Conservation (phyloP, 306 rosid genomes). For the Macrotyloma uniflorum region DNA sequence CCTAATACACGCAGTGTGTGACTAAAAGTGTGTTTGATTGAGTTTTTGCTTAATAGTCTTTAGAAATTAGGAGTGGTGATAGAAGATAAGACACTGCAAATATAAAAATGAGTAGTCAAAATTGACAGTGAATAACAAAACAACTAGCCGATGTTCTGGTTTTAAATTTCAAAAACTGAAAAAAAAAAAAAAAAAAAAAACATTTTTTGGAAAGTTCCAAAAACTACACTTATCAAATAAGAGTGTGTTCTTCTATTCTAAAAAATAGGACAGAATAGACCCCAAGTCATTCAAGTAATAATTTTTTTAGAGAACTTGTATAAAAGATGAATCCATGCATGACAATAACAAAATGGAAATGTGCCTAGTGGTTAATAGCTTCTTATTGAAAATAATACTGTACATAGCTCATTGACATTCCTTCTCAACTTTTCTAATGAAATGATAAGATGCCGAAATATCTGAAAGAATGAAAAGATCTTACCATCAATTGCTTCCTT, state of each 20-base stretch:
- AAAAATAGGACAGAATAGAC: neutral
- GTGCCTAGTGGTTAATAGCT: neutral
- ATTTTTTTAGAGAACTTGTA: neutral
- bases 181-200: too few relatives aligned
- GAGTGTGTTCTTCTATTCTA: neutral
- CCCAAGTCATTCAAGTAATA: neutral
- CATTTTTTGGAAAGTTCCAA: neutral
- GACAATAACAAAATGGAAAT: neutral
- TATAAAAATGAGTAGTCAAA: neutral
- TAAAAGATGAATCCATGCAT: neutral
- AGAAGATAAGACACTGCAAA: neutral
- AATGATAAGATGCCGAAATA: constrained; percentile 14
- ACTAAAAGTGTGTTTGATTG: neutral
- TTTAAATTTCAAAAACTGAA: neutral
- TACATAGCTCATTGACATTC: neutral
- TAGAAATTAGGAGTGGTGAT: too few relatives aligned
- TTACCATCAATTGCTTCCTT: constrained; percentile 93
- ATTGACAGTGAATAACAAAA: neutral
- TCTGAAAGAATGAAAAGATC: constrained; percentile 33
- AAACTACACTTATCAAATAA: neutral
- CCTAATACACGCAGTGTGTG: neutral
- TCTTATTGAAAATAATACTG: neutral
- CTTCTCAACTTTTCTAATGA: neutral
- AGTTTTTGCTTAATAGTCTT: too few relatives aligned
- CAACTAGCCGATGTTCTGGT: neutral